phyloP scores from a whole-genome alignment of 2,329 filamentous ascomycete genomes.

The Calonectria naviculata region DNA sequence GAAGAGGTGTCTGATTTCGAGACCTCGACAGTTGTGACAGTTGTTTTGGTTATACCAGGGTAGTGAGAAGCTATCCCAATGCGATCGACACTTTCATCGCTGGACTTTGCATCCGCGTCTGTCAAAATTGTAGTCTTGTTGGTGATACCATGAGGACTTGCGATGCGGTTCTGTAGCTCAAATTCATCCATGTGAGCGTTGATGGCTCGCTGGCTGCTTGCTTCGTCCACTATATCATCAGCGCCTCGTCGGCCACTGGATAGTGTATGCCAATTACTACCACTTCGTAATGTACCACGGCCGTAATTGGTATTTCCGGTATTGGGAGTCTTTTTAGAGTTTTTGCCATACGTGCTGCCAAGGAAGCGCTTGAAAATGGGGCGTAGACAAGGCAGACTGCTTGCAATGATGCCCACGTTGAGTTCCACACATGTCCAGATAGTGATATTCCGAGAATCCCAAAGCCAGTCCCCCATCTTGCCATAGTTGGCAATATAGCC shows the following conservation, averaged over 20 bases:
- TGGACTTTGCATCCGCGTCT: conserved; percentile 34
- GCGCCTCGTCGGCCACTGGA: conserved; percentile 30
- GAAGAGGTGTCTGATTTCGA: conserved; percentile 16
- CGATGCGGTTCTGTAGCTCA: conserved; percentile 39
- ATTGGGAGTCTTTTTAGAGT: conserved; percentile 40
- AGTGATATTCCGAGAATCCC: conserved; percentile 58
- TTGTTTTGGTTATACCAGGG: conserved; percentile 43
- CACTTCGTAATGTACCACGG: conserved; percentile 35
- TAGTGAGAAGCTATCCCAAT: conserved; percentile 8
- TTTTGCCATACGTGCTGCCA: conserved; percentile 44
- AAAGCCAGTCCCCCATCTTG: conserved; percentile 53
- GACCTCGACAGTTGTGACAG: conserved; percentile 39
- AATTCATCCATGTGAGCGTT: conserved; percentile 36
- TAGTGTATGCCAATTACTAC: conserved; percentile 38
- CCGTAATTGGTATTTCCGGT: conserved; percentile 38
- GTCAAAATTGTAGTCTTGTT: conserved; percentile 35
- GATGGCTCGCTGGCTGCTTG: conserved; percentile 44
- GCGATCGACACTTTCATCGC: conserved; percentile 37
- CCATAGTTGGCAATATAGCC: conserved; percentile 52
- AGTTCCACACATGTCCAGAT: conserved; percentile 56
- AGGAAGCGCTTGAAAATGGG: conserved; percentile 48
- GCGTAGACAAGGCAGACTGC: conserved; percentile 47
- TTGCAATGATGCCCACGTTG: conserved; percentile 52
- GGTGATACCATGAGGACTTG: conserved; percentile 11
- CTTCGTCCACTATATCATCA: conserved; percentile 32